phyloP scores from a whole-genome alignment of 179 eudicot species.

The Patellifolia procumbens region DNA sequence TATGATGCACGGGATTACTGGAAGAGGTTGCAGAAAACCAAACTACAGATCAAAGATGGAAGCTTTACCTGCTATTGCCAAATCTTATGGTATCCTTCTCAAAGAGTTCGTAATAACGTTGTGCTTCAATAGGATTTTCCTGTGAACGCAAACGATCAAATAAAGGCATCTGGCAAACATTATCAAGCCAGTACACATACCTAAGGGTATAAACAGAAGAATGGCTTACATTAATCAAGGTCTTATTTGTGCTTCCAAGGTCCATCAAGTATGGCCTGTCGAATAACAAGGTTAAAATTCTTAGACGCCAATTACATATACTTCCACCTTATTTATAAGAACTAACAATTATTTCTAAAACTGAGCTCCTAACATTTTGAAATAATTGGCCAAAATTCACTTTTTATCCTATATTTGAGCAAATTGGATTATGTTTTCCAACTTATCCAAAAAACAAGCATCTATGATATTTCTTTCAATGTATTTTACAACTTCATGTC shows the following conservation, averaged over 20 bases:
- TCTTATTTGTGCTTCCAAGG: slow-evolving; percentile 96
- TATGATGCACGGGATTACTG: not conserved
- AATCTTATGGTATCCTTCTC: slow-evolving; percentile 87
- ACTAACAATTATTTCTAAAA: not conserved
- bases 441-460: not conserved
- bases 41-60: not conserved
- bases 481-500: too few relatives aligned
- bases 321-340: not conserved
- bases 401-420: not conserved
- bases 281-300: not conserved
- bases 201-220: not conserved
- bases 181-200: not conserved
- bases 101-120: slow-evolving; percentile 81
- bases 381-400: not conserved
- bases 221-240: slow-evolving; percentile 78
- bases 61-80: slow-evolving; percentile 83
- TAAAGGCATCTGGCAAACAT: slow-evolving; percentile 3
- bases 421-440: not conserved
- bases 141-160: slow-evolving; percentile 39
- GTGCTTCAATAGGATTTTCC: slow-evolving; percentile 77
- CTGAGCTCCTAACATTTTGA: not conserved
- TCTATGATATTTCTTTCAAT: too few relatives aligned
- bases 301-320: not conserved
- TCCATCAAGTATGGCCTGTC: slow-evolving; percentile 93
- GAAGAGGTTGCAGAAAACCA: too few relatives aligned